These are phyloP conservation scores for Pouteria campechiana DNA, from an alignment of 179 eudicot genomes.

Conservation along the genomic window DNA sequence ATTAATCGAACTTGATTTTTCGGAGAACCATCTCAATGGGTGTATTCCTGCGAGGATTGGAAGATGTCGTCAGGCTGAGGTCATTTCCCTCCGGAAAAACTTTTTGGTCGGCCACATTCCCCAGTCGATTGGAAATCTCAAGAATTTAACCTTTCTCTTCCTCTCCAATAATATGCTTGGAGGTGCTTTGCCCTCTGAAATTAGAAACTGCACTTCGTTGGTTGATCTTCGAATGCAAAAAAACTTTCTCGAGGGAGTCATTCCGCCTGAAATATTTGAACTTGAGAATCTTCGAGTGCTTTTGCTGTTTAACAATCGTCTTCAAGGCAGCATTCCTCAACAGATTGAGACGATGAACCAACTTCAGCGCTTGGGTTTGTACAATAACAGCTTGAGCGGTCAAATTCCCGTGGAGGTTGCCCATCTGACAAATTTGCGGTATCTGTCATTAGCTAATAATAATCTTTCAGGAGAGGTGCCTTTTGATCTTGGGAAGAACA, in stretches of 20 bases:
- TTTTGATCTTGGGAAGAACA: constrained; percentile 8
- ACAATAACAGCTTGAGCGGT: constrained; percentile 6
- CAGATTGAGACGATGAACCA: constrained; percentile 4
- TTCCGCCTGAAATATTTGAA: constrained; percentile 6
- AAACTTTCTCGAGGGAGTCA: constrained; percentile 1
- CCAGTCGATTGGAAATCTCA: constrained; percentile 6
- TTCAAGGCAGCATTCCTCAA: constrained; percentile 7
- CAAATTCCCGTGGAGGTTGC: constrained; percentile 5
- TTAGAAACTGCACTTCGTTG: constrained; percentile 13
- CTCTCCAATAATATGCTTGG: constrained; percentile 5
- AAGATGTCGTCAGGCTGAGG: background rate
- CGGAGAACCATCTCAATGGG: constrained; percentile 6
- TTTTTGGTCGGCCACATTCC: constrained; percentile 6
- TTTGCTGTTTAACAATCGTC: background rate
- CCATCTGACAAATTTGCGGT: constrained; percentile 1
- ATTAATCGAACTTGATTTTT: constrained; percentile 3
- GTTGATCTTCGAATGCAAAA: background rate
- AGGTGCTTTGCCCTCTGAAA: constrained; percentile 10
- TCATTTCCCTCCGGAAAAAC: constrained; percentile 2
- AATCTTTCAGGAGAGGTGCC: constrained; percentile 6
- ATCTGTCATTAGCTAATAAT: constrained; percentile 6
- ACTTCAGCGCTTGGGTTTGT: constrained; percentile 1
- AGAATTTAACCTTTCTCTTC: background rate
- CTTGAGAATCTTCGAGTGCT: constrained; percentile 1
- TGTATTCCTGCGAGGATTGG: constrained; percentile 6